Evolutionary conservation across 768 basidiomycete genomes (phyloP).

Genomic region (Psilocybe azurescens): DNA sequence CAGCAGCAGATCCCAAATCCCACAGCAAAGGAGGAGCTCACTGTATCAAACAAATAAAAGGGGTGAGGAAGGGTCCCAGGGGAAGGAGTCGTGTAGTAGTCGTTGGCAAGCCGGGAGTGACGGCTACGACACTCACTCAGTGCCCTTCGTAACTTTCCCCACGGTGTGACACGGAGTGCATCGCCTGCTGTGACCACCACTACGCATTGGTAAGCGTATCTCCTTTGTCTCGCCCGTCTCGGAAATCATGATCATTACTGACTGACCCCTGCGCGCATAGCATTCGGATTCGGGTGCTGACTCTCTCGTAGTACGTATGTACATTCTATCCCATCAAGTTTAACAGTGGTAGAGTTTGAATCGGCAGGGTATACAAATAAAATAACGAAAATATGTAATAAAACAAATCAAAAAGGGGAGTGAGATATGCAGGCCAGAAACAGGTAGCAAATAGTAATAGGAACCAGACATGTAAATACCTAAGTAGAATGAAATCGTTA

Average conservation of each 20-base stretch:
- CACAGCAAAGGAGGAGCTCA: slow-evolving; percentile 23
- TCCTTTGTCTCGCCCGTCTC: not conserved
- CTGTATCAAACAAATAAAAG: slow-evolving; percentile 46
- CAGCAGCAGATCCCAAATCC: not conserved
- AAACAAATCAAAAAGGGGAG: not conserved
- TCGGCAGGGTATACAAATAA: too few species aligned
- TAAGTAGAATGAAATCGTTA: too few species aligned
- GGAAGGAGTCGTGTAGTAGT: slow-evolving; percentile 26
- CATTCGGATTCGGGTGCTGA: not conserved
- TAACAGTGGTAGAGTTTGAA: too few species aligned
- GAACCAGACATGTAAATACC: not conserved
- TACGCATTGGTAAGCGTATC: slow-evolving; percentile 14
- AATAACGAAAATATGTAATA: not conserved
- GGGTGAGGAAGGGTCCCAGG: slow-evolving; percentile 22
- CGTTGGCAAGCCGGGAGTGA: slow-evolving; percentile 26
- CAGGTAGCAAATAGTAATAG: not conserved
- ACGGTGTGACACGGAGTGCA: slow-evolving; percentile 31
- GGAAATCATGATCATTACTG: not conserved
- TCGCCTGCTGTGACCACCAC: slow-evolving; percentile 24
- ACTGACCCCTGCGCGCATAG: not conserved
- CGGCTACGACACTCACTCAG: slow-evolving; percentile 15
- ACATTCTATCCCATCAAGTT: too few species aligned
- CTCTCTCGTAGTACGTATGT: too few species aligned
- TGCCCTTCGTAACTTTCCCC: slow-evolving; percentile 27
- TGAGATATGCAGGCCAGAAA: slow-evolving; percentile 15